Conservation (phyloP, 768 basidiomycete genomes). For the Pisolithus orientalis region DNA sequence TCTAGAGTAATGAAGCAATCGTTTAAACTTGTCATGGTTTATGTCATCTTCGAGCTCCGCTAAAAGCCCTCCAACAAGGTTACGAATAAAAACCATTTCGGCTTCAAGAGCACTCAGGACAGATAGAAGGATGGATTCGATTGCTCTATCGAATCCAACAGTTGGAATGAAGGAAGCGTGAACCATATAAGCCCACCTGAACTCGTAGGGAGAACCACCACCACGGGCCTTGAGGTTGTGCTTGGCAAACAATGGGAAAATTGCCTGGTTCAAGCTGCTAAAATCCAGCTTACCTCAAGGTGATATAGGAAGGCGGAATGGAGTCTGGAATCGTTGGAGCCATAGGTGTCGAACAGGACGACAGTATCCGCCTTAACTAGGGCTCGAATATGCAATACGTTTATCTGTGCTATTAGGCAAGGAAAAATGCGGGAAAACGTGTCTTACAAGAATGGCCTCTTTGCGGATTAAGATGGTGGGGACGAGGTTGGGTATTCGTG, state of each 20-base stretch:
- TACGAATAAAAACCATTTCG: slow-evolving; percentile 92
- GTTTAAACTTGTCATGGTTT: slow-evolving; percentile 90
- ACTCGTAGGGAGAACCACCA: slow-evolving; percentile 77
- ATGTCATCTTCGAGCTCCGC: slow-evolving; percentile 95
- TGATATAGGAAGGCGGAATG: slow-evolving; percentile 88
- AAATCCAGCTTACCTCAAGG: slow-evolving; percentile 52
- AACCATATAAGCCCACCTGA: slow-evolving; percentile 47
- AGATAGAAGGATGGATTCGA: slow-evolving; percentile 89
- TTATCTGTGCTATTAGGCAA: slow-evolving; percentile 47
- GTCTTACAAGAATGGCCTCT: slow-evolving; percentile 77
- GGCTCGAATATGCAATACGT: slow-evolving; percentile 91
- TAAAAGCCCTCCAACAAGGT: slow-evolving; percentile 82
- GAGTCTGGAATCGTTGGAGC: slow-evolving; percentile 77
- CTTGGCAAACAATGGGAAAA: slow-evolving; percentile 32
- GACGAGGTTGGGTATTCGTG: slow-evolving; percentile 87
- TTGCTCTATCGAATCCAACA: slow-evolving; percentile 52
- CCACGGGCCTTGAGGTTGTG: slow-evolving; percentile 77
- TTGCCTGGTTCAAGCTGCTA: slow-evolving; percentile 7
- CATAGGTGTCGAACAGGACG: slow-evolving; percentile 88
- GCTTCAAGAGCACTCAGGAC: slow-evolving; percentile 91
- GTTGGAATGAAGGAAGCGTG: slow-evolving; percentile 7
- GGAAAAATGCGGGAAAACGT: slow-evolving; percentile 1
- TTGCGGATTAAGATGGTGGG: slow-evolving; percentile 89
- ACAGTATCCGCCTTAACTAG: slow-evolving; percentile 91
- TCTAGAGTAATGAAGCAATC: slow-evolving; percentile 87